Evolutionary conservation across 2,329 filamentous ascomycete species (phyloP).

Genomic region (Leptographium procerum): DNA sequence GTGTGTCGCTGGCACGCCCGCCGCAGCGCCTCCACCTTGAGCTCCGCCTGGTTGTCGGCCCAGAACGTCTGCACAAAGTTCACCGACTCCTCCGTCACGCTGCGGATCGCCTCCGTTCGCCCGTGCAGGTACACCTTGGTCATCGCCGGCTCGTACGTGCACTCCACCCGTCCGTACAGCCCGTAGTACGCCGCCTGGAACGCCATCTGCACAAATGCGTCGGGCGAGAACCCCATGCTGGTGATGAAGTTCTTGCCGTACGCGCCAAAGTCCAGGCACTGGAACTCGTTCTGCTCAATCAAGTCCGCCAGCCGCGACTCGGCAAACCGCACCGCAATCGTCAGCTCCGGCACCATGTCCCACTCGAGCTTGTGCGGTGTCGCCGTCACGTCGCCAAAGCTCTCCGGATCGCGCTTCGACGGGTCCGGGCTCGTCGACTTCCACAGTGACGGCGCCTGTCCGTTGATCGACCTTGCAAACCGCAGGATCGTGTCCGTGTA

Average conservation of each 20-base stretch:
- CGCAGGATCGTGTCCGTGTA: constrained; percentile 97
- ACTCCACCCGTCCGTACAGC: constrained; percentile 85
- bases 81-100: constrained; percentile 72
- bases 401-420: constrained; percentile 78
- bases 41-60: constrained; percentile 72
- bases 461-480: constrained; percentile 91
- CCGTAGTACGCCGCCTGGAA: constrained; percentile 98
- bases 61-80: constrained; percentile 90
- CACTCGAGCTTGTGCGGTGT: constrained; percentile 94
- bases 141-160: constrained; percentile 97
- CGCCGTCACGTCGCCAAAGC: constrained; percentile 86
- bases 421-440: constrained; percentile 83
- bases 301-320: constrained; percentile 89
- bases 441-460: constrained; percentile 84
- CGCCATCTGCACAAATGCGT: constrained; percentile 97
- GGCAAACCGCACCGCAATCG: constrained; percentile 84
- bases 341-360: constrained; percentile 90
- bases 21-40: constrained; percentile 77
- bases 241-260: constrained; percentile 99
- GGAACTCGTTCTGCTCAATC: constrained; percentile 93
- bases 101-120: constrained; percentile 83
- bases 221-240: constrained; percentile 89
- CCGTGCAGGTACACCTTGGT: constrained; percentile 91
- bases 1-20: constrained; percentile 78
- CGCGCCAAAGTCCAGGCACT: constrained; percentile 74